A percentile compares a stretch with the other conserved stretches of the same genome.
Conservation (phyloP, 176 grass and related monocot genomes). For the Thinopyrum elongatum region DNA sequence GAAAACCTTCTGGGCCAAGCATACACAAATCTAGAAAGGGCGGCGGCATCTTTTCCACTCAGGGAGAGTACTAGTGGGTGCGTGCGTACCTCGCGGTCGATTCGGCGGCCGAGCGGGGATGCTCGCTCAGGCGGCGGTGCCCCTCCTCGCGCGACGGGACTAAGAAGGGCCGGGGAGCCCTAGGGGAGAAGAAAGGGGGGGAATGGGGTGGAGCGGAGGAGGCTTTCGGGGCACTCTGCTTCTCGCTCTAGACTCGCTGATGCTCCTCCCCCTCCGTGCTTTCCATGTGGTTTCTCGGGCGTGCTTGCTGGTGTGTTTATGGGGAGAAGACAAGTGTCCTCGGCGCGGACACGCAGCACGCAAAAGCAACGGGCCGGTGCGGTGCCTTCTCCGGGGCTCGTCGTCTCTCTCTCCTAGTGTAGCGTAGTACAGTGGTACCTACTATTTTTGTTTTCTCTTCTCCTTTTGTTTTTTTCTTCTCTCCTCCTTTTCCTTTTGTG, state of each 20-base stretch:
- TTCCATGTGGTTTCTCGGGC: conserved; percentile 20
- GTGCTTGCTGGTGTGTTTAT: conserved; percentile 8
- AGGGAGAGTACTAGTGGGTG: background rate
- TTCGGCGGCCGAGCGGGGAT: background rate
- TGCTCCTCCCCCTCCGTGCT: background rate
- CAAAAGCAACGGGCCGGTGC: conserved; percentile 29
- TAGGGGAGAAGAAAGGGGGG: background rate
- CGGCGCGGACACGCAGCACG: conserved; percentile 23
- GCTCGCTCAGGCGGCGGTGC: background rate
- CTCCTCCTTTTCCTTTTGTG: background rate
- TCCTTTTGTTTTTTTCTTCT: background rate
- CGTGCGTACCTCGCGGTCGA: conserved; percentile 24
- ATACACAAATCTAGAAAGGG: background rate
- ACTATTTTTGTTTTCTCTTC: background rate
- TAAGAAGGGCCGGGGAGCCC: conserved; percentile 4
- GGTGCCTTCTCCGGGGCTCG: conserved; percentile 39
- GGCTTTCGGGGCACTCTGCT: conserved; percentile 36
- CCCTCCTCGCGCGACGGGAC: background rate
- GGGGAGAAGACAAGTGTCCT: conserved; percentile 53
- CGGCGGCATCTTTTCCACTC: background rate
- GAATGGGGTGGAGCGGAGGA: background rate
- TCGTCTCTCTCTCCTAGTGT: background rate
- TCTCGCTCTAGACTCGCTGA: conserved; percentile 11
- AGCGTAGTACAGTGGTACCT: too few relatives aligned
- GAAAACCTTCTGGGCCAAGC: background rate